Evolutionary conservation across 208 protist genomes (phyloP).

Genomic region (Sergeia podlipaevii): DNA sequence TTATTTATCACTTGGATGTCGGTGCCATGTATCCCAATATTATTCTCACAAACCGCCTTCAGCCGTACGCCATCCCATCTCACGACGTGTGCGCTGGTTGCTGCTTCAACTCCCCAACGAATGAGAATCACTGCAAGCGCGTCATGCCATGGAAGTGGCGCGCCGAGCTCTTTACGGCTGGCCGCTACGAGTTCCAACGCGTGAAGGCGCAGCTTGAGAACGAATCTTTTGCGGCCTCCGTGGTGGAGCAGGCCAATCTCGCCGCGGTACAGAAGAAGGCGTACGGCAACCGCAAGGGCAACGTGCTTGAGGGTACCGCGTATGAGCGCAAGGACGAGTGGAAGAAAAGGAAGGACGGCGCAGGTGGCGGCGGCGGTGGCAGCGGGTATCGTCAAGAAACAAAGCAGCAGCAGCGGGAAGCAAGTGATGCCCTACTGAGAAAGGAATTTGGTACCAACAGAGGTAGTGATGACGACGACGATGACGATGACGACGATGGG

Average conservation of each 20-base stretch:
- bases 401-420: slow-evolving; percentile 54
- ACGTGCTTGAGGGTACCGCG: slow-evolving; percentile 85
- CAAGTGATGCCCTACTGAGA: slow-evolving; percentile 54
- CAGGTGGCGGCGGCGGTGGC: slow-evolving; percentile 1
- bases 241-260: slow-evolving; percentile 82
- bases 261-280: slow-evolving; percentile 89
- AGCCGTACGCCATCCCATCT: slow-evolving; percentile 96
- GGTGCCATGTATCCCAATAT: slow-evolving; percentile 99
- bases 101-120: slow-evolving; percentile 96
- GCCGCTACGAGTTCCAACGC: slow-evolving; percentile 92
- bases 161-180: slow-evolving; percentile 97
- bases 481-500: slow-evolving; percentile 41
- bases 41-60: slow-evolving; percentile 99
- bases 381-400: slow-evolving; percentile 72
- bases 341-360: slow-evolving; percentile 20
- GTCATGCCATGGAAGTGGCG: slow-evolving; percentile 99
- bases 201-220: slow-evolving; percentile 96
- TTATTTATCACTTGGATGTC: slow-evolving; percentile 99
- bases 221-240: slow-evolving; percentile 87
- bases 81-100: slow-evolving; percentile 96
- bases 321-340: slow-evolving; percentile 74
- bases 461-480: slow-evolving; percentile 12
- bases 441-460: slow-evolving; percentile 29
- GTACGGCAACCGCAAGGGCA: slow-evolving; percentile 89
- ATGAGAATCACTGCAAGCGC: slow-evolving; percentile 94